A percentile compares a stretch with the other conserved stretches of the same genome.
These are phyloP conservation scores for Penicillium sclerotigenum DNA, from an alignment of 2,329 filamentous ascomycete genomes.

Conservation along the genomic window DNA sequence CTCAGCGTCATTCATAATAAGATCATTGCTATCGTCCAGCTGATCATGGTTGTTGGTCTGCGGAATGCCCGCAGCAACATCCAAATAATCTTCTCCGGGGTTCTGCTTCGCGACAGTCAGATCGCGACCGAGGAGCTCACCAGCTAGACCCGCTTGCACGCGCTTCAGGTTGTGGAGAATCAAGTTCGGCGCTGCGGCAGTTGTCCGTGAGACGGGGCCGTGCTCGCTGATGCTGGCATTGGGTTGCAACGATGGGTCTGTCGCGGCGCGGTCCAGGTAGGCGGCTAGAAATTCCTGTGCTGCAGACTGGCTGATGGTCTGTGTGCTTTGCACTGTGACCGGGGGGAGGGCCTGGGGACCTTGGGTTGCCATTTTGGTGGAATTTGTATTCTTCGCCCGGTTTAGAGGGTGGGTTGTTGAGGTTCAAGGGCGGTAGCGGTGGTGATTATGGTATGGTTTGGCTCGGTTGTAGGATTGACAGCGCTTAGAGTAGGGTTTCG, in stretches of 20 bases:
- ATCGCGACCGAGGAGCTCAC: slow-evolving; percentile 43
- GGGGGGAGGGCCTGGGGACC: slow-evolving; percentile 39
- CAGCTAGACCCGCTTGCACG: slow-evolving; percentile 44
- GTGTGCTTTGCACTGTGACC: slow-evolving; percentile 37
- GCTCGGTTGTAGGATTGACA: neutral
- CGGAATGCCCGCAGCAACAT: slow-evolving; percentile 33
- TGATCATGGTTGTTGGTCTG: slow-evolving; percentile 33
- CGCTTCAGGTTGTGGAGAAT: slow-evolving; percentile 47
- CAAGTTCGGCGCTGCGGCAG: slow-evolving; percentile 41
- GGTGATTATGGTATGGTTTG: neutral
- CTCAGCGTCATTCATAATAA: slow-evolving; percentile 43
- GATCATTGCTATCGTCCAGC: slow-evolving; percentile 38
- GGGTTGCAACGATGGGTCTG: slow-evolving; percentile 44
- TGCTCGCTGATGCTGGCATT: slow-evolving; percentile 45
- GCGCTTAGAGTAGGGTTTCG: neutral
- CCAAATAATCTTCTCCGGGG: slow-evolving; percentile 39
- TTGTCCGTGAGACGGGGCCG: slow-evolving; percentile 43
- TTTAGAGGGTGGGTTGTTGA: neutral
- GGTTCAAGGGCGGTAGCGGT: neutral
- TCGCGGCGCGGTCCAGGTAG: slow-evolving; percentile 43
- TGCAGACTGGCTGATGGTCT: slow-evolving; percentile 36
- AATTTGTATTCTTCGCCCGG: slow-evolving; percentile 3
- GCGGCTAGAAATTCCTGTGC: slow-evolving; percentile 44
- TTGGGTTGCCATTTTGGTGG: slow-evolving; percentile 36
- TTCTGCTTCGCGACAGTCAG: slow-evolving; percentile 37